phyloP scores from a whole-genome alignment of 2,329 filamentous ascomycete genomes.

The Aureobasidium leucospermi region DNA sequence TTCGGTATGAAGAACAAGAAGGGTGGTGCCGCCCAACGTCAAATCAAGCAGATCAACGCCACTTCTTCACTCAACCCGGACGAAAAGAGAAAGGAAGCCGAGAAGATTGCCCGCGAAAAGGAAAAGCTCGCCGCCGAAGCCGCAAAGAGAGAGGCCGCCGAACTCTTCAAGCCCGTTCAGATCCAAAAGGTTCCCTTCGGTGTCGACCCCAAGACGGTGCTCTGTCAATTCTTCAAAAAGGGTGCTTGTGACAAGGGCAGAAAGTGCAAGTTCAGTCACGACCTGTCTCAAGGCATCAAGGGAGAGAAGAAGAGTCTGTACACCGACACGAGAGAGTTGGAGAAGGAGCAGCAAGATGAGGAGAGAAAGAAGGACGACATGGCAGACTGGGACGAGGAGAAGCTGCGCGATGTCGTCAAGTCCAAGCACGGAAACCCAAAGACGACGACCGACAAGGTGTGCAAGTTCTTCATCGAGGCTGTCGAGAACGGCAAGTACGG shows the following conservation, averaged over 20 bases:
- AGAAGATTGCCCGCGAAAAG: conserved; percentile 60
- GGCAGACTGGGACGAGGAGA: conserved; percentile 96
- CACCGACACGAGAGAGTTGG: conserved; percentile 68
- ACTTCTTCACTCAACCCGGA: conserved; percentile 75
- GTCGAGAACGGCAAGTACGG: conserved; percentile 98
- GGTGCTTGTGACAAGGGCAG: conserved; percentile 92
- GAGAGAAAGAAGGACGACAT: conserved; percentile 84
- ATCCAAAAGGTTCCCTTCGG: conserved; percentile 97
- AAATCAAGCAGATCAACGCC: conserved; percentile 75
- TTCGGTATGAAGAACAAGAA: conserved; percentile 99
- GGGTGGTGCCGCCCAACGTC: conserved; percentile 79
- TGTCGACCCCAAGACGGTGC: conserved; percentile 93
- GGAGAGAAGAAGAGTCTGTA: conserved; percentile 88
- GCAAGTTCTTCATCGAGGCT: conserved; percentile 95
- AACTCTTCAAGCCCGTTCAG: conserved; percentile 85
- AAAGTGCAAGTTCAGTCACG: conserved; percentile 98
- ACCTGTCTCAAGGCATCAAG: conserved; percentile 82
- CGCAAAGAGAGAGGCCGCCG: conserved; percentile 70
- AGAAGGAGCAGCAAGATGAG: conserved; percentile 60
- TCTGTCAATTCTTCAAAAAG: conserved; percentile 97
- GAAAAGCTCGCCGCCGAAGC: conserved; percentile 89
- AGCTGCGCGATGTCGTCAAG: conserved; percentile 79
- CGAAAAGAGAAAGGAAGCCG: conserved; percentile 70
- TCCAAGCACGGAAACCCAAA: conserved; percentile 97
- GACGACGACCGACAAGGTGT: conserved; percentile 95